These are phyloP conservation scores for Coprinellus micaceus DNA, from an alignment of 768 basidiomycete species.

Conservation along the genomic window DNA sequence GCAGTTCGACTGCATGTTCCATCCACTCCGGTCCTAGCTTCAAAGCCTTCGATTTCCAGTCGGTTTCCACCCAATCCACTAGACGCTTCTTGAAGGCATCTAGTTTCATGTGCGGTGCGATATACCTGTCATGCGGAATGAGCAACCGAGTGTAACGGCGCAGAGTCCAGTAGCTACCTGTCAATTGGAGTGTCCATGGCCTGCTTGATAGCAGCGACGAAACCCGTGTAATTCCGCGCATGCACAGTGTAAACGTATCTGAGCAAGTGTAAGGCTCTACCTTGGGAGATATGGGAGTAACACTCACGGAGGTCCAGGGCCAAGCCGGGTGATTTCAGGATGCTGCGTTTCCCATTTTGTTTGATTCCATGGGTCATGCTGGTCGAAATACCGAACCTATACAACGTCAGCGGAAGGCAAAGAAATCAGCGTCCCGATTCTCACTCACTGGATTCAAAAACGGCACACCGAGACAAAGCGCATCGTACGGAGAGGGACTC, in stretches of 20 bases:
- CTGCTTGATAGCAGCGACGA: constrained; percentile 23
- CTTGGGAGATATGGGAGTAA: not conserved
- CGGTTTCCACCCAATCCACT: constrained; percentile 22
- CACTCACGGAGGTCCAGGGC: constrained; percentile 29
- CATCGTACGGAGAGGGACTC: constrained; percentile 31
- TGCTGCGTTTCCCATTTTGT: constrained; percentile 30
- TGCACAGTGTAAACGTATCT: constrained; percentile 33
- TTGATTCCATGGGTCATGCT: constrained; percentile 22
- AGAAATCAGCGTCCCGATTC: not conserved
- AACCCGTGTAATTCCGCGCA: constrained; percentile 22
- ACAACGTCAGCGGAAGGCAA: not conserved
- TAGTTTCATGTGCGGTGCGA: constrained; percentile 29
- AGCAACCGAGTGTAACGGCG: not conserved
- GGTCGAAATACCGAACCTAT: constrained; percentile 24
- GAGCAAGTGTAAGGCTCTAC: not conserved
- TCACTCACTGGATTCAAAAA: constrained; percentile 34
- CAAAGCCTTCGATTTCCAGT: constrained; percentile 27
- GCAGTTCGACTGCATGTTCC: not conserved
- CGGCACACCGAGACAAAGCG: constrained; percentile 34
- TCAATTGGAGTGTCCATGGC: constrained; percentile 27
- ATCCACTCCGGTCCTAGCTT: constrained; percentile 7
- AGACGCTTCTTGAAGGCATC: constrained; percentile 23
- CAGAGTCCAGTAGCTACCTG: constrained; percentile 16
- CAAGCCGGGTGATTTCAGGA: constrained; percentile 21
- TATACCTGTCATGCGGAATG: constrained; percentile 17